Evolutionary conservation across 202 grass and related monocot genomes (phyloP), one percentile per base, ranked within the genome.

Genomic region (Carex arenaria): DNA sequence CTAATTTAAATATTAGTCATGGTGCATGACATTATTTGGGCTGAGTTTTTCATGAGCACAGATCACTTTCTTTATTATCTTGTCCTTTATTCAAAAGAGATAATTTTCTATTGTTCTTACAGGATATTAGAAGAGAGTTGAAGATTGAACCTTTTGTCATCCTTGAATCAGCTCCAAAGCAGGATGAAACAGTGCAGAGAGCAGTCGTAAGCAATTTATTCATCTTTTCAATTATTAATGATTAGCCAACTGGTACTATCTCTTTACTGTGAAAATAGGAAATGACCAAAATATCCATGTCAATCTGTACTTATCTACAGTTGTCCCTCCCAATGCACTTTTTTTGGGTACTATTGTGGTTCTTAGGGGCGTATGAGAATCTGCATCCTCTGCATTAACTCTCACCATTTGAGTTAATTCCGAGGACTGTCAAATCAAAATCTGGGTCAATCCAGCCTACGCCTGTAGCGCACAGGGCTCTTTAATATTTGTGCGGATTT

Each of bases 71-170:
- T 54, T 32, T 65, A 19, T 17, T 4, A 45, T 51, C 1, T 32
- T 49, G 32, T 57, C 4, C 20, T 14, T 69, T 55, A 11, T 31
- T 8, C 0, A 12, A 54, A 36, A 54, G 4, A 43, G 31, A 17
- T 70, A 7, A 11, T 81, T 81, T 61, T n/a, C 10, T 80, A 5
- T 56, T 66, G 28, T 85, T 5, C 78, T 75, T 79, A 17, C 73
- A 97, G 94, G 88, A 97, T 80, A 88, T 97, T 72, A 91, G 89
- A 90, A 90, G 91, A 64, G 88, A 88, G 43, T 23, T 92, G 40
- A 85, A 90, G 66, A 63, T 86, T 8, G 81, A 93, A 20, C 85
- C 87, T 40, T 96, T 89, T 87, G 90, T 91, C 12, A 19, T 80
- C 52, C 63, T 91, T 85, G 84, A 87, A 72, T 72, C 83, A n/a